Evolutionary conservation across 1,139 yeast genomes (phyloP).

Genomic region (Pichia sorboxylosa): DNA sequence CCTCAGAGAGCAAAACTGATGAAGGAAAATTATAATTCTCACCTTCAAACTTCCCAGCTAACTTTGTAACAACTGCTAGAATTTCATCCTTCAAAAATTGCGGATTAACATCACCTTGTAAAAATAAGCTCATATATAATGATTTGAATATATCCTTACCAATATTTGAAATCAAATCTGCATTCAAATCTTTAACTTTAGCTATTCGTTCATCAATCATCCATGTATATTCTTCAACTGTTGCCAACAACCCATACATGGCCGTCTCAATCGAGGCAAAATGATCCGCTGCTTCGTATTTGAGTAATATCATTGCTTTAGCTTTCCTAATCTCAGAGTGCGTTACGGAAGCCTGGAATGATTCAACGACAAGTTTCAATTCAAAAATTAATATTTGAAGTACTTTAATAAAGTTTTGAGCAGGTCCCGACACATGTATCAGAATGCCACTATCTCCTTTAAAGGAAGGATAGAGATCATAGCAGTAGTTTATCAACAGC

Average conservation of each 20-base stretch:
- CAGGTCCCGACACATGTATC: slow-evolving; percentile 39
- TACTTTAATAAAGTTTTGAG: slow-evolving; percentile 26
- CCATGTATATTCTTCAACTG: slow-evolving; percentile 44
- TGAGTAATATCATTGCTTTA: slow-evolving; percentile 32
- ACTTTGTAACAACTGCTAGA: slow-evolving; percentile 8
- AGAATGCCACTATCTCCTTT: slow-evolving; percentile 40
- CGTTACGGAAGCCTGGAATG: slow-evolving; percentile 15
- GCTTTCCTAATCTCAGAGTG: slow-evolving; percentile 32
- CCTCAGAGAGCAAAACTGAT: slow-evolving; percentile 27
- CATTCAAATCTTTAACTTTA: slow-evolving; percentile 47
- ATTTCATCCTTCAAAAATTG: slow-evolving; percentile 4
- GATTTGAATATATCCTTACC: slow-evolving; percentile 20
- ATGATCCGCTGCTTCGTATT: slow-evolving; percentile 30
- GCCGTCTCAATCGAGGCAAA: slow-evolving; percentile 36
- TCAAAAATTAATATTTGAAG: slow-evolving; percentile 21
- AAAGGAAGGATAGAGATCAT: slow-evolving; percentile 41
- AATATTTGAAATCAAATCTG: slow-evolving; percentile 25
- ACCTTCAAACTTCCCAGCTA: slow-evolving; percentile 11
- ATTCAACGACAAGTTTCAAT: slow-evolving; percentile 12
- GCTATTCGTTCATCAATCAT: slow-evolving; percentile 39
- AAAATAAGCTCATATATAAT: slow-evolving; percentile 31
- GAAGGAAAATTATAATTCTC: slow-evolving; percentile 16
- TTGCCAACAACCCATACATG: slow-evolving; percentile 30
- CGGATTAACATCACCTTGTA: slow-evolving; percentile 38
- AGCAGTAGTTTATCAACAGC: slow-evolving; percentile 39